Conservation (phyloP, 1,284 basidiomycete species). For the Pseudozyma hubeiensis region DNA sequence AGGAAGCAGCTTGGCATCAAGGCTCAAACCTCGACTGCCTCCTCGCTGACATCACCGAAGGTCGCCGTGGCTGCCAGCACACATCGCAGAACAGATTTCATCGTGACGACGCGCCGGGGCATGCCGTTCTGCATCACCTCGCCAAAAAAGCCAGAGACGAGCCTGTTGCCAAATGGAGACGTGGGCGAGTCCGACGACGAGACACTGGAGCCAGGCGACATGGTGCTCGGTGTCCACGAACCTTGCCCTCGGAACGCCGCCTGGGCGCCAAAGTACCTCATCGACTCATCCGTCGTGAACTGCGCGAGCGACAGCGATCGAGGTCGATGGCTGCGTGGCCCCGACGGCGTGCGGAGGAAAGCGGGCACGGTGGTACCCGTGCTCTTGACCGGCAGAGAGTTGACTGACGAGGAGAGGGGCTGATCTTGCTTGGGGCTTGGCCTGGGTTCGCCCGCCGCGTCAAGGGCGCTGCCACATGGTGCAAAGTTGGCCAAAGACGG, state of each 20-base stretch:
- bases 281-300: conserved; percentile 22
- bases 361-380: conserved; percentile 10
- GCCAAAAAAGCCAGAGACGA: conserved; percentile 46
- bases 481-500: conserved; percentile 34
- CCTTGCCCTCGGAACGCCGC: conserved; percentile 21
- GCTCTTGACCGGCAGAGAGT: conserved; percentile 16
- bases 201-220: conserved; percentile 27
- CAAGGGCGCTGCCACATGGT: conserved; percentile 2
- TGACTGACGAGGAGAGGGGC: conserved; percentile 19
- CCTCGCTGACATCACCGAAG: conserved; percentile 3
- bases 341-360: conserved; percentile 29
- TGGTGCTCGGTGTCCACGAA: conserved; percentile 28
- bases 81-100: conserved; percentile 34
- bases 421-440: conserved; percentile 24
- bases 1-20: background rate
- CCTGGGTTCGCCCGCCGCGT: conserved; percentile 11
- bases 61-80: conserved; percentile 26
- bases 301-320: conserved; percentile 43
- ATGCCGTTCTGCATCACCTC: conserved; percentile 44
- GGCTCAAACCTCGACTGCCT: conserved; percentile 20
- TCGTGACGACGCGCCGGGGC: conserved; percentile 35
- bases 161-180: conserved; percentile 39
- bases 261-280: conserved; percentile 21
- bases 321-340: conserved; percentile 24
- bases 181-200: conserved; percentile 40